Evolutionary conservation across 2,329 filamentous ascomycete species (phyloP), one percentile per base, ranked within the genome.

Genomic region (Colletotrichum magnum): DNA sequence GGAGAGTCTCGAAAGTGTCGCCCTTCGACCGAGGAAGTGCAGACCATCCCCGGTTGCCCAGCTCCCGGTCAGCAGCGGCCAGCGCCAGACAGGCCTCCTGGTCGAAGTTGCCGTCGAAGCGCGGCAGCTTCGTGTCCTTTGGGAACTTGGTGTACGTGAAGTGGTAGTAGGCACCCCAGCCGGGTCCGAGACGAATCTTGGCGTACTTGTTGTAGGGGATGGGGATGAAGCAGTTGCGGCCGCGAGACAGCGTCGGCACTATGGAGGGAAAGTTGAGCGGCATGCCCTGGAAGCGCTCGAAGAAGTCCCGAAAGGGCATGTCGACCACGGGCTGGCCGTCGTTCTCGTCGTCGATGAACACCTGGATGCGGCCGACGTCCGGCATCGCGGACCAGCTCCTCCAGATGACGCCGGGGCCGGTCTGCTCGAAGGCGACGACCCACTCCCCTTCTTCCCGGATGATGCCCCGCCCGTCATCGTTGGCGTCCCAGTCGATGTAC

Each of bases 401-500:
- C 66, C 66, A 69, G 24, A 69, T 66, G 13, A 69, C 66, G n/a
- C 66, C 66, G 6, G 66, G 66, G n/a, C 66, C 66, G 4, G 26
- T 28, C 18, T 66, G 66, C 62, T 69, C 66, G 21, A 69, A 69
- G 43, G 66, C 66, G 18, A 69, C 66, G 3, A 48, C 18, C 66
- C 66, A 69, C 3, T 66, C 41, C 24, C 56, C 66, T 21, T 69
- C 66, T 39, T 69, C 50, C 6, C 66, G 66, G 9, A 69, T 66
- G 50, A 69, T 52, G 41, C 66, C 66, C 10, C 50, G 15, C 9
- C 66, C 66, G 24, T 69, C 66, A 24, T 69, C 66, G 16, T 69
- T 69, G 24, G 66, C 66, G 41, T 69, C 66, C 66, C 66, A 69
- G 62, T 69, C 62, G 2, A 69, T 66, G 56, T 69, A 69, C n/a